phyloP scores from a whole-genome alignment of 106 monocot genomes.

The Dactylorhiza incarnata region DNA sequence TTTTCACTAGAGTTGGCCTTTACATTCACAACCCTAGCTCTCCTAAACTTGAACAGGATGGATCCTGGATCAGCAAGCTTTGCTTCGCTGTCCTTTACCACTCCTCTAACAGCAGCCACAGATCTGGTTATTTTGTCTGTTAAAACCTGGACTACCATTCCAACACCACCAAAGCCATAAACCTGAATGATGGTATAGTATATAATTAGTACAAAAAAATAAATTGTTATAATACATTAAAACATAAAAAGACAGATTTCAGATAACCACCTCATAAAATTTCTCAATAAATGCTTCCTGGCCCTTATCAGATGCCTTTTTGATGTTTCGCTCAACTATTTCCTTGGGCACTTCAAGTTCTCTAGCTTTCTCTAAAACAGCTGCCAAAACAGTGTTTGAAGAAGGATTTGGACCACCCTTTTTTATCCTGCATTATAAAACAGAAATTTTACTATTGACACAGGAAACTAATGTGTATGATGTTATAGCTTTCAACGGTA shows the following conservation, averaged over 20 bases:
- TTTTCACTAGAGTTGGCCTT: slow-evolving; percentile 61
- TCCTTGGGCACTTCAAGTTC: slow-evolving; percentile 95
- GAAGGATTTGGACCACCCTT: slow-evolving; percentile 86
- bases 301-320: slow-evolving; percentile 88
- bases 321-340: slow-evolving; percentile 89
- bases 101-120: slow-evolving; percentile 70
- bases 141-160: slow-evolving; percentile 85
- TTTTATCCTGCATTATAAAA: slow-evolving; percentile 53
- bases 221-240: neutral
- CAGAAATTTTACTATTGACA: neutral
- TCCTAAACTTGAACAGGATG: slow-evolving; percentile 81
- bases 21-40: slow-evolving; percentile 76
- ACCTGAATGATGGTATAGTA: slow-evolving; percentile 34
- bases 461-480: neutral
- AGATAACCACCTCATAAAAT: slow-evolving; percentile 62
- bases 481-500: neutral
- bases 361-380: slow-evolving; percentile 88
- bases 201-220: neutral
- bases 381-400: slow-evolving; percentile 76
- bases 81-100: slow-evolving; percentile 80
- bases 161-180: slow-evolving; percentile 95
- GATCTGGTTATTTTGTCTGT: slow-evolving; percentile 96
- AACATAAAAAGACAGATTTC: neutral
- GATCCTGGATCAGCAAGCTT: slow-evolving; percentile 96
- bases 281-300: slow-evolving; percentile 95